These are phyloP conservation scores for Leccinum pellstonianum DNA, from an alignment of 768 basidiomycete genomes.

Conservation along the genomic window DNA sequence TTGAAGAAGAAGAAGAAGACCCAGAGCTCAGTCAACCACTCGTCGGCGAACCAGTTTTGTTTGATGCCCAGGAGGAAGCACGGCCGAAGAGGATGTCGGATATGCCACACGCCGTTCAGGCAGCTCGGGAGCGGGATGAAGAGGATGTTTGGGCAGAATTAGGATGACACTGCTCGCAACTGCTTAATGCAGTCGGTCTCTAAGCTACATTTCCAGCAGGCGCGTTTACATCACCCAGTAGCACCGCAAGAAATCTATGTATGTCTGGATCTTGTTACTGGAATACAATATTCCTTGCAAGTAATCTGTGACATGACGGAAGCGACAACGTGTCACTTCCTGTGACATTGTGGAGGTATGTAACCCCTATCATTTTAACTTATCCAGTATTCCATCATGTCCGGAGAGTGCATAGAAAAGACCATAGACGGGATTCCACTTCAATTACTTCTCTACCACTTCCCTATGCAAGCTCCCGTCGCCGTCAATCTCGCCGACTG, in stretches of 20 bases:
- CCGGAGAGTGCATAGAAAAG: neutral
- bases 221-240: too few relatives aligned
- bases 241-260: too few relatives aligned
- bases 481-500: neutral
- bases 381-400: neutral
- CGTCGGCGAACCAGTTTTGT: conserved; percentile 58
- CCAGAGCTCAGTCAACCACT: conserved; percentile 55
- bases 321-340: too few relatives aligned
- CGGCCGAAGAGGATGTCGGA: conserved; percentile 38
- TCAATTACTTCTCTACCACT: neutral
- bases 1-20: conserved; percentile 62
- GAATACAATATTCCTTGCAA: too few relatives aligned
- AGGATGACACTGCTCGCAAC: conserved; percentile 33
- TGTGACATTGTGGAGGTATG: too few relatives aligned
- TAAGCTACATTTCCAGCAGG: too few relatives aligned
- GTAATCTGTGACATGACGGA: too few relatives aligned
- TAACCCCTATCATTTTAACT: neutral
- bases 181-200: neutral
- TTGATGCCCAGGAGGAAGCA: conserved; percentile 51
- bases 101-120: conserved; percentile 62
- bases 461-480: neutral
- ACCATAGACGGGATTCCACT: neutral
- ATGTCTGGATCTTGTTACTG: too few relatives aligned
- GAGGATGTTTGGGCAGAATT: conserved; percentile 74
- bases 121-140: conserved; percentile 53